A percentile compares a stretch with the other conserved stretches of the same genome.
Conservation (phyloP, 2,329 filamentous ascomycete genomes). For the Sclerotinia spermophila region DNA sequence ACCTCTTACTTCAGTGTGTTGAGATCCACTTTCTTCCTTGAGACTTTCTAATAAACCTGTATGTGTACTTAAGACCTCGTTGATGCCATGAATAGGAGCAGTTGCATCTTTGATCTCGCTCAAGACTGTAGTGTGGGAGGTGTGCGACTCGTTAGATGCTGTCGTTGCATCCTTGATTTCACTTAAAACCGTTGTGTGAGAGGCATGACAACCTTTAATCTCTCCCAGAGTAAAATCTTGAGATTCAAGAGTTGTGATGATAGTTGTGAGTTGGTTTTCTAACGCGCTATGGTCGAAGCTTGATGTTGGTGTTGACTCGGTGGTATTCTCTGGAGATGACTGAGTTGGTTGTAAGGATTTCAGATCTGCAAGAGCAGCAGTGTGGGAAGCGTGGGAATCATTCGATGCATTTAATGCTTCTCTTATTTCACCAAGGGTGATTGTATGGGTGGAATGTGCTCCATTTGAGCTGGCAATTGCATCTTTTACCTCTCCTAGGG, state of each 20-base stretch:
- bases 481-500: slow-evolving; percentile 27
- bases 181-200: slow-evolving; percentile 1
- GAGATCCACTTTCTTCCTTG: slow-evolving; percentile 19
- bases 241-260: slow-evolving; percentile 25
- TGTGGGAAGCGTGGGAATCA: slow-evolving; percentile 20
- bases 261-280: slow-evolving; percentile 22
- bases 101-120: slow-evolving; percentile 17
- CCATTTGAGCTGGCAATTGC: slow-evolving; percentile 15
- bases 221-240: slow-evolving; percentile 23
- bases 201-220: slow-evolving; percentile 23
- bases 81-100: not conserved
- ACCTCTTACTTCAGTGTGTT: slow-evolving; percentile 24
- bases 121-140: slow-evolving; percentile 14
- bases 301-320: not conserved
- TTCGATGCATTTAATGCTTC: slow-evolving; percentile 17
- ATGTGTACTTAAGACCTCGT: slow-evolving; percentile 16
- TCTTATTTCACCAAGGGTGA: slow-evolving; percentile 24
- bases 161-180: slow-evolving; percentile 28
- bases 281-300: not conserved
- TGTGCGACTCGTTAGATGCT: slow-evolving; percentile 23
- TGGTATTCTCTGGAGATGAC: not conserved
- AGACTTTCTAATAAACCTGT: slow-evolving; percentile 25
- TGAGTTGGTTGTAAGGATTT: slow-evolving; percentile 15
- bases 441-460: slow-evolving; percentile 26
- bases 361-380: slow-evolving; percentile 19